A percentile compares a stretch with the other conserved stretches of the same genome.
phyloP scores from a whole-genome alignment of 192 early-diverging fungal genomes.

The Physocladia obscura region DNA sequence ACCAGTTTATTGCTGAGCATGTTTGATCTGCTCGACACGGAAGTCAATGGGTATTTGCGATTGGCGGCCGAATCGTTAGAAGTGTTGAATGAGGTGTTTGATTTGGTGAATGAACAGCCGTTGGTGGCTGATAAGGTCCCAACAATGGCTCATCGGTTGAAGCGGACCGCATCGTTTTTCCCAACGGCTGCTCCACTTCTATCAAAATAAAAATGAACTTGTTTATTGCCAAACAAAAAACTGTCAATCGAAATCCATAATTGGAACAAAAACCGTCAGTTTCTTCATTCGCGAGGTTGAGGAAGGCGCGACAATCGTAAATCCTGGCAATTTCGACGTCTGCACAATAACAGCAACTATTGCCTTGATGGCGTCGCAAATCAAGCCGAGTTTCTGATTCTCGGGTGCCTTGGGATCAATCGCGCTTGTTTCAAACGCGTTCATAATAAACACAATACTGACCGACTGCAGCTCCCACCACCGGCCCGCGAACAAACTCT shows the following conservation, averaged over 20 bases:
- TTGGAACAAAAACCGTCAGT: background rate
- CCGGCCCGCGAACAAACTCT: background rate
- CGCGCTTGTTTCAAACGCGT: background rate
- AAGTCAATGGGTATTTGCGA: background rate
- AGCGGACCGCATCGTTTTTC: constrained; percentile 23
- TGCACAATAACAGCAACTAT: background rate
- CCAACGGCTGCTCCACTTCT: background rate
- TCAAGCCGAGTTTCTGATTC: background rate
- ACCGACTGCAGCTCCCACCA: background rate
- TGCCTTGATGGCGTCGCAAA: background rate
- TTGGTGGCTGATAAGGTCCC: background rate
- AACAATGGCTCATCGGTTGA: constrained; percentile 9
- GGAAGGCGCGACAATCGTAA: background rate
- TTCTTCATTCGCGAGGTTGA: background rate
- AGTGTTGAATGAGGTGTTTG: constrained; percentile 20
- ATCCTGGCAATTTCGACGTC: background rate
- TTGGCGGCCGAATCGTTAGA: constrained; percentile 19
- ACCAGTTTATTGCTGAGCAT: background rate
- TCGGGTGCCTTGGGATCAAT: background rate
- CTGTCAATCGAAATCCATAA: background rate
- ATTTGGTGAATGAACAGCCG: constrained; percentile 9
- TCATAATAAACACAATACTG: background rate
- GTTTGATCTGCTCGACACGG: constrained; percentile 6
- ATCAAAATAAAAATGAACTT: too few relatives aligned
- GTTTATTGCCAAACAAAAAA: too few relatives aligned